Percentiles rank a stretch among this genome's conserved stretches.
Evolutionary conservation across 2,329 filamentous ascomycete genomes (phyloP).

Genomic region (Allantophomopsis cytisporea): DNA sequence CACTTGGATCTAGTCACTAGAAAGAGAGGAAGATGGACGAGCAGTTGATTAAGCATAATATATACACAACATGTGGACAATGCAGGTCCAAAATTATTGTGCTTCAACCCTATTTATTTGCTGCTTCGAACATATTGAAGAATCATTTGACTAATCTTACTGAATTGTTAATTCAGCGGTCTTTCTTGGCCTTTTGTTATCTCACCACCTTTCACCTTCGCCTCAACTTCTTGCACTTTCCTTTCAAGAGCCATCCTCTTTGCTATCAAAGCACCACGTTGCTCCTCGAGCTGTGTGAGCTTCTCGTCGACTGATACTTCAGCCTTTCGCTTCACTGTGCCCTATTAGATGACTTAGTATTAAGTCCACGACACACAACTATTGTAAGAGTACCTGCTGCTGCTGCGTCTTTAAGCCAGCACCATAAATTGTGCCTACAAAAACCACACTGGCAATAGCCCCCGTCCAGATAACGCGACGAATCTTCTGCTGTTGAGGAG

Average conservation of each 20-base stretch:
- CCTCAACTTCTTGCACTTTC: slow-evolving; percentile 37
- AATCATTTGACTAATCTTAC: no score
- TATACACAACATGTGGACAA: no score
- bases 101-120: no score
- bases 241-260: slow-evolving; percentile 38
- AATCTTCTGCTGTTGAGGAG: slow-evolving; percentile 19
- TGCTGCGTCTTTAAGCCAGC: slow-evolving; percentile 40
- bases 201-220: slow-evolving; percentile 20
- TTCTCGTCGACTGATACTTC: slow-evolving; percentile 37
- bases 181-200: no score
- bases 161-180: no score
- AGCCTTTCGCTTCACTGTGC: slow-evolving; percentile 21
- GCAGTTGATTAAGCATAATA: no score
- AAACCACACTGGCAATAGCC: slow-evolving; percentile 39
- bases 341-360: slow-evolving; percentile 16
- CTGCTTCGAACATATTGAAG: no score
- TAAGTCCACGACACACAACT: background rate
- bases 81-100: no score
- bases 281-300: slow-evolving; percentile 36
- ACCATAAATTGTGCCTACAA: slow-evolving; percentile 43
- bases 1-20: slow-evolving; percentile 61
- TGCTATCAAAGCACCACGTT: slow-evolving; percentile 30
- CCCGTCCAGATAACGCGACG: slow-evolving; percentile 38
- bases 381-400: slow-evolving; percentile 17
- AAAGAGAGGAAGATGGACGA: slow-evolving; percentile 45